Conservation (phyloP, 768 basidiomycete species). For the Leccinum boreale region DNA sequence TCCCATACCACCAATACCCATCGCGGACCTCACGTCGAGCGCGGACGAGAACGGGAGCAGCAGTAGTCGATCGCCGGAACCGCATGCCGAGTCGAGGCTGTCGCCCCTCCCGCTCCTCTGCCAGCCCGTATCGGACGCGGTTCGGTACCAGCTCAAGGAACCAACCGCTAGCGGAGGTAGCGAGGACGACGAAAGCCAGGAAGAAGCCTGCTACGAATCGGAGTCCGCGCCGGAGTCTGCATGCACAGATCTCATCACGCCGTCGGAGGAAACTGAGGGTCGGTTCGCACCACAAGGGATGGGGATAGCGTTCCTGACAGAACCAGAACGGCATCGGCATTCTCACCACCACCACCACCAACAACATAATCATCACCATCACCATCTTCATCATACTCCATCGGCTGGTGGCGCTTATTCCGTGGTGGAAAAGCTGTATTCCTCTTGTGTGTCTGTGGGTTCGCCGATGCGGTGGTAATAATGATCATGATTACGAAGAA, state of each 20-base stretch:
- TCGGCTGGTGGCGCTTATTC: slow-evolving; percentile 15
- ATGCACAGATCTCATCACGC: slow-evolving; percentile 17
- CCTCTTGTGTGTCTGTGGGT: slow-evolving; percentile 18
- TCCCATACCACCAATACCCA: slow-evolving; percentile 33
- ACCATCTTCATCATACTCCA: neutral
- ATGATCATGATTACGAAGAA: slow-evolving; percentile 1
- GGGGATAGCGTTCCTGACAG: slow-evolving; percentile 14
- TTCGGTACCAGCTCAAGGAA: slow-evolving; percentile 29
- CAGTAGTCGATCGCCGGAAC: neutral
- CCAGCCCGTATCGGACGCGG: slow-evolving; percentile 32
- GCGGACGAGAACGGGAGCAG: slow-evolving; percentile 13
- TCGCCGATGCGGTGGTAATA: slow-evolving; percentile 24
- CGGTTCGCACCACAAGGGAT: slow-evolving; percentile 20
- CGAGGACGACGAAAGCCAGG: neutral
- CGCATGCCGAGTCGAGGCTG: slow-evolving; percentile 6
- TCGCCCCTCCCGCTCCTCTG: slow-evolving; percentile 33
- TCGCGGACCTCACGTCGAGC: slow-evolving; percentile 25
- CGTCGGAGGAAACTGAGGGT: slow-evolving; percentile 1
- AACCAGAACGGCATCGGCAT: slow-evolving; percentile 1
- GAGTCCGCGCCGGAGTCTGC: slow-evolving; percentile 14
- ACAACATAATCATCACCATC: neutral
- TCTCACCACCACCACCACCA: neutral
- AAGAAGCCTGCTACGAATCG: slow-evolving; percentile 8
- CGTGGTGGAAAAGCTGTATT: slow-evolving; percentile 16
- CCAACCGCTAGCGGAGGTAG: neutral